Evolutionary conservation across 2,329 filamentous ascomycete species (phyloP).

Genomic region (Aspergillus sp.): DNA sequence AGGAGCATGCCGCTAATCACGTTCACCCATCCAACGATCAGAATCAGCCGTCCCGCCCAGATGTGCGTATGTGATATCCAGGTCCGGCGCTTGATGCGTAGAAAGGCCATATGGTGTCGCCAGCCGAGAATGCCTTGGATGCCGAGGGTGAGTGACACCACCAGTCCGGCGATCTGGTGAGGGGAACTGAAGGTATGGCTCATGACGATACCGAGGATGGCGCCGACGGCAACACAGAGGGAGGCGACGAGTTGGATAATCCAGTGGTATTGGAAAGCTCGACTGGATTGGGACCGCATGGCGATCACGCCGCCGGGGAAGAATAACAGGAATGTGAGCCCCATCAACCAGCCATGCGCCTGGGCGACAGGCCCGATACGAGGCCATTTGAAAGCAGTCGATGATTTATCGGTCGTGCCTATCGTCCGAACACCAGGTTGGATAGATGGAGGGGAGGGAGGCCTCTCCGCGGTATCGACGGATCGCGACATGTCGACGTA

Average conservation of each 20-base stretch:
- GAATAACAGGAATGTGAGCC: conserved; percentile 3
- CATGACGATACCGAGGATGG: background rate
- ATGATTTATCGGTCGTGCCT: conserved; percentile 3
- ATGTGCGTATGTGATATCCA: conserved; percentile 12
- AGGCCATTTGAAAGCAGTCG: background rate
- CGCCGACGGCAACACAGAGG: background rate
- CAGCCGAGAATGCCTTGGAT: conserved; percentile 7
- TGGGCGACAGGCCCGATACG: background rate
- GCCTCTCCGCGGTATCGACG: background rate
- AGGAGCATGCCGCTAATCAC: conserved; percentile 8
- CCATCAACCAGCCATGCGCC: conserved; percentile 8
- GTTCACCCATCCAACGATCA: conserved; percentile 10
- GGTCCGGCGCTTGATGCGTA: conserved; percentile 5
- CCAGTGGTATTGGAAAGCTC: conserved; percentile 9
- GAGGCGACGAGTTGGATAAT: conserved; percentile 7
- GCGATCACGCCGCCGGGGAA: conserved; percentile 8
- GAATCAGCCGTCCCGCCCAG: conserved; percentile 6
- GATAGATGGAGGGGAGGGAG: conserved; percentile 3
- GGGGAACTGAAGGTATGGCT: conserved; percentile 2
- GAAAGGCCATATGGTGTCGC: conserved; percentile 11
- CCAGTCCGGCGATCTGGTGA: conserved; percentile 5
- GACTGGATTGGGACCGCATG: conserved; percentile 6
- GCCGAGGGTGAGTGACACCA: conserved; percentile 1
- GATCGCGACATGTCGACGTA: conserved; percentile 11
- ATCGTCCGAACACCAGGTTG: background rate